These are phyloP conservation scores for Aspergillus latus DNA, from an alignment of 2,329 filamentous ascomycete genomes.

Conservation along the genomic window DNA sequence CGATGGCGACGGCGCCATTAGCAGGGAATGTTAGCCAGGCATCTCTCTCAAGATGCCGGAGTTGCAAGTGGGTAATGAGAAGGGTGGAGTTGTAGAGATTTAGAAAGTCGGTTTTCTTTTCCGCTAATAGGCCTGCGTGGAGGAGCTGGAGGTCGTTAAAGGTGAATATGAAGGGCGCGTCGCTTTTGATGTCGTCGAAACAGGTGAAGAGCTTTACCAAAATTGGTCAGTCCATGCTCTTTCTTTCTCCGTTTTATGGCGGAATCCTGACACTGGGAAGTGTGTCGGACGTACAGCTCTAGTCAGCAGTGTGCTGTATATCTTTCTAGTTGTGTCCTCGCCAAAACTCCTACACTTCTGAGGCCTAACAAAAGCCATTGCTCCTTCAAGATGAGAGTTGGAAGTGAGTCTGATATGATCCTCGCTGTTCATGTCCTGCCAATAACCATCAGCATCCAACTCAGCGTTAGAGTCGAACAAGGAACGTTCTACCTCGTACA, in stretches of 20 bases:
- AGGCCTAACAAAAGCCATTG: conserved; percentile 7
- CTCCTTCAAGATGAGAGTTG: conserved; percentile 7
- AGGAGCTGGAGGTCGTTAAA: conserved; percentile 5
- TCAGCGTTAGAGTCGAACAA: background rate
- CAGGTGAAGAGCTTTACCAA: conserved; percentile 6
- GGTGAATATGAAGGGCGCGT: conserved; percentile 6
- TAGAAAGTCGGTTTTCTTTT: background rate
- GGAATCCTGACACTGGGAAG: background rate
- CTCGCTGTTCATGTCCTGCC: conserved; percentile 4
- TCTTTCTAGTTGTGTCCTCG: conserved; percentile 1
- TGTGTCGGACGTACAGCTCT: conserved; percentile 3
- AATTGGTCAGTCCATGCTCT: background rate
- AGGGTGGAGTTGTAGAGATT: conserved; percentile 7
- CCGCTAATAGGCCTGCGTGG: background rate
- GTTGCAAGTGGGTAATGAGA: conserved; percentile 5
- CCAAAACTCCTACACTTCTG: conserved; percentile 2
- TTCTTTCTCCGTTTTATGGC: background rate
- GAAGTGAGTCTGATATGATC: conserved; percentile 3
- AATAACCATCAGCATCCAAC: background rate
- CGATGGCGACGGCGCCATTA: background rate
- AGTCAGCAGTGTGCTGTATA: conserved; percentile 7
- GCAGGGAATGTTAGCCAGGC: background rate
- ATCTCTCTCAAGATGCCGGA: background rate
- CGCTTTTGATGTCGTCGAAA: conserved; percentile 2
- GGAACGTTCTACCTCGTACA: conserved; percentile 5